These are phyloP conservation scores for Lineolata rhizophorae DNA, from an alignment of 495 filamentous ascomycete genomes.

Conservation along the genomic window DNA sequence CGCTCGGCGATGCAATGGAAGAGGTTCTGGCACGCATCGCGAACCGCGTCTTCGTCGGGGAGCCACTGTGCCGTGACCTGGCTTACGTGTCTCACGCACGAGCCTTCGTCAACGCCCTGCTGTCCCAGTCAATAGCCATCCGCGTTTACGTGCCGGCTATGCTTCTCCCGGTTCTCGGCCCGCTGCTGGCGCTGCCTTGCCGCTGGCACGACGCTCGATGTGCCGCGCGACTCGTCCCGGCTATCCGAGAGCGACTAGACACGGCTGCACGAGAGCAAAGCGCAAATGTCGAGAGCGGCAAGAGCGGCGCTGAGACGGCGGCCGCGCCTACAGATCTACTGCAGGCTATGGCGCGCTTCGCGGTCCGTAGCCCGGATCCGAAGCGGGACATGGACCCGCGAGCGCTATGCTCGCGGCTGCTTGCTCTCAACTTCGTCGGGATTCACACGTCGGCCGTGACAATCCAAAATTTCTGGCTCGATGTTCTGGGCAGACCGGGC, in stretches of 20 bases:
- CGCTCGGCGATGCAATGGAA: constrained; percentile 17
- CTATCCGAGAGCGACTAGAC: too few relatives aligned
- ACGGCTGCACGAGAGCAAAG: too few relatives aligned
- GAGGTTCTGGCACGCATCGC: constrained; percentile 16
- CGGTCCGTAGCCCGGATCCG: too few relatives aligned
- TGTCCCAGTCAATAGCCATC: not conserved
- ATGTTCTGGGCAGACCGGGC: constrained; percentile 1
- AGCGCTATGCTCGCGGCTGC: too few relatives aligned
- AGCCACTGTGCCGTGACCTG: constrained; percentile 5
- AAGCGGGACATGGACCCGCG: too few relatives aligned
- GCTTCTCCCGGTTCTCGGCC: constrained; percentile 1
- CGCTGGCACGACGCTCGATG: too few relatives aligned
- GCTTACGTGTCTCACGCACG: constrained; percentile 2
- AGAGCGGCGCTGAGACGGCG: constrained; percentile 3
- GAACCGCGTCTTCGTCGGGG: constrained; percentile 12
- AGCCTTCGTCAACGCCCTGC: not conserved
- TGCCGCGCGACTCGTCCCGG: not conserved
- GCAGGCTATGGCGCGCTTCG: constrained; percentile 1
- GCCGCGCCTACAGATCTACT: not conserved
- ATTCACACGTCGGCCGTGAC: constrained; percentile 8
- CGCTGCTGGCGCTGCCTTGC: constrained; percentile 7
- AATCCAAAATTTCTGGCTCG: constrained; percentile 5
- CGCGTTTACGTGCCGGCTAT: too few relatives aligned
- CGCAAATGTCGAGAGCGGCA: not conserved
- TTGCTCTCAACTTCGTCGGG: constrained; percentile 8